These are phyloP conservation scores for Pestalotiopsis sp. DNA, from an alignment of 2,329 filamentous ascomycete species.

Conservation along the genomic window DNA sequence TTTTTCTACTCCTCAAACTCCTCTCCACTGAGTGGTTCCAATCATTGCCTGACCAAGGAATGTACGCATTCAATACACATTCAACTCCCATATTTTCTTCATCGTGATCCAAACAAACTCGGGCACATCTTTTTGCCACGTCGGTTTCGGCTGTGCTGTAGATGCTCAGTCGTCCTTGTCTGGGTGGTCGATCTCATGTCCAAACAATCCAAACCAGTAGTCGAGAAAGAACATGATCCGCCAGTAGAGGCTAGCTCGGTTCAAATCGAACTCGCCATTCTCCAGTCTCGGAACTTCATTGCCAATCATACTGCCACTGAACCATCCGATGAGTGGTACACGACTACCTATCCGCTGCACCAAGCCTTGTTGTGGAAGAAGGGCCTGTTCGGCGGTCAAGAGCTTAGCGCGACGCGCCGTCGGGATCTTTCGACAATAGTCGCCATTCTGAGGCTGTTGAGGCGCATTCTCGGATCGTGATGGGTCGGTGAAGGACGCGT, in stretches of 20 bases:
- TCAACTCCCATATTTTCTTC: conserved; percentile 2
- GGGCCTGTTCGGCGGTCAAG: conserved; percentile 69
- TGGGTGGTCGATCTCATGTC: conserved; percentile 57
- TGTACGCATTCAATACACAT: conserved; percentile 3
- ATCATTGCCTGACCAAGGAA: background rate
- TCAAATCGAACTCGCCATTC: conserved; percentile 77
- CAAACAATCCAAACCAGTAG: conserved; percentile 59
- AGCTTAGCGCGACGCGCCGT: conserved; percentile 67
- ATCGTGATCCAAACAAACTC: background rate
- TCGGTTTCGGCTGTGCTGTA: background rate
- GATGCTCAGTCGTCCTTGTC: conserved; percentile 59
- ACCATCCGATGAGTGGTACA: conserved; percentile 73
- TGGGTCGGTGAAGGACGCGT: background rate
- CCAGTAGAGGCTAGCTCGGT: conserved; percentile 68
- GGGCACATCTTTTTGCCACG: background rate
- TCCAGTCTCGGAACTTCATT: conserved; percentile 74
- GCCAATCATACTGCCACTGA: conserved; percentile 74
- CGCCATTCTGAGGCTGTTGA: conserved; percentile 35
- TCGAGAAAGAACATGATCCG: conserved; percentile 67
- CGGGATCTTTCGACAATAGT: conserved; percentile 66
- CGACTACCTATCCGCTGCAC: conserved; percentile 65
- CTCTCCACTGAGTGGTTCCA: background rate
- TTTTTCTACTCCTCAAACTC: conserved; percentile 5
- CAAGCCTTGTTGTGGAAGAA: conserved; percentile 69
- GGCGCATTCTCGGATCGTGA: conserved; percentile 13